Evolutionary conservation across 345 rosid species (phyloP).

Genomic region (Gossypium thurberi): DNA sequence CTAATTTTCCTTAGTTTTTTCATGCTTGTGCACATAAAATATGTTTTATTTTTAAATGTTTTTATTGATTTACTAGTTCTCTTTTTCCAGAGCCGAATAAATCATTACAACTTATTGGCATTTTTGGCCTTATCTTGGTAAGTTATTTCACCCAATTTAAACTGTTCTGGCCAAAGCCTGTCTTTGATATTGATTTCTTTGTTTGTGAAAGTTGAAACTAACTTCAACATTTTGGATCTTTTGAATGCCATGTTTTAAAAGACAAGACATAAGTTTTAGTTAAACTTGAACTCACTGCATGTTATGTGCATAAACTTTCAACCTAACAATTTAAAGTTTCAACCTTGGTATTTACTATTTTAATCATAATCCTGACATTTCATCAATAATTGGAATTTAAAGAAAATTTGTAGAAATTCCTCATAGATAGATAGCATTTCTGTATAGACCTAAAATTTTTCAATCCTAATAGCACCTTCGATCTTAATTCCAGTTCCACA

Average conservation of each 20-base stretch:
- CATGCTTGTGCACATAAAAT: background rate
- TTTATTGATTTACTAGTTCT: background rate
- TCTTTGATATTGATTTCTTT: background rate
- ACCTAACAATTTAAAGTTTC: too few relatives aligned
- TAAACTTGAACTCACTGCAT: background rate
- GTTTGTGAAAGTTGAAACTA: background rate
- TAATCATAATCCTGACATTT: too few relatives aligned
- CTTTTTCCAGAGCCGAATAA: conserved; percentile 73
- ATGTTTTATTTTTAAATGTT: background rate
- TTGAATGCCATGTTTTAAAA: background rate
- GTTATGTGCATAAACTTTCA: too few relatives aligned
- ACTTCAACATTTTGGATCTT: background rate
- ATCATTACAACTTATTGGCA: conserved; percentile 69
- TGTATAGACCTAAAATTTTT: too few relatives aligned
- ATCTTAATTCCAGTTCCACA: too few relatives aligned
- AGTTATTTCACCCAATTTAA: background rate
- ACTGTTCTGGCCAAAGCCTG: background rate
- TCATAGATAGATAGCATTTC: too few relatives aligned
- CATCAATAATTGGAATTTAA: too few relatives aligned
- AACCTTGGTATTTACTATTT: too few relatives aligned
- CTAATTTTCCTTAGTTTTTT: background rate
- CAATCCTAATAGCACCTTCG: too few relatives aligned
- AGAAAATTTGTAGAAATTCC: too few relatives aligned
- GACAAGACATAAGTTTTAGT: background rate
- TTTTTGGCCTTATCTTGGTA: conserved; percentile 74